A percentile compares a stretch with the other conserved stretches of the same genome.
phyloP scores from a whole-genome alignment of 768 basidiomycete genomes.

The Arthromyces matolae region DNA sequence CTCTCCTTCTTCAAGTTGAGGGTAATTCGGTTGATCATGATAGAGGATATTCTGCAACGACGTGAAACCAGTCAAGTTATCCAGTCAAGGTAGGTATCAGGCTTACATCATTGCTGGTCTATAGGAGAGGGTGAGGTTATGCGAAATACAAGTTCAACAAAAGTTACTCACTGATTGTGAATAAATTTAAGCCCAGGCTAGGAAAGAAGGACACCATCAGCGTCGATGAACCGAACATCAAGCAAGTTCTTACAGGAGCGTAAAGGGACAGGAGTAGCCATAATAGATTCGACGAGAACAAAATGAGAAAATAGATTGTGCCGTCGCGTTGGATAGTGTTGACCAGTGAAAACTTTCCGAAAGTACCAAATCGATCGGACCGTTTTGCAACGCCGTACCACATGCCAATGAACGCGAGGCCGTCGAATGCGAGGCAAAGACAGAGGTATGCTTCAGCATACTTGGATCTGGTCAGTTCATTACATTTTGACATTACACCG shows the following conservation, averaged over 20 bases:
- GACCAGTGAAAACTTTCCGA: not conserved
- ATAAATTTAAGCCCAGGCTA: slow-evolving; percentile 8
- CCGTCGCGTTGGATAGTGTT: slow-evolving; percentile 15
- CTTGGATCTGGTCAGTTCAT: not conserved
- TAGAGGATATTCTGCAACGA: slow-evolving; percentile 11
- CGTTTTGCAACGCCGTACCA: slow-evolving; percentile 2
- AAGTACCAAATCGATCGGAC: not conserved
- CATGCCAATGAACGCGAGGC: slow-evolving; percentile 14
- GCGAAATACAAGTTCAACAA: no score
- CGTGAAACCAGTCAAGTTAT: not conserved
- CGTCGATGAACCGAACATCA: not conserved
- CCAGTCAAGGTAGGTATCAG: no score
- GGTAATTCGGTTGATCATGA: slow-evolving; percentile 20
- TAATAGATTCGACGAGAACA: slow-evolving; percentile 19
- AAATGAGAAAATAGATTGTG: slow-evolving; percentile 17
- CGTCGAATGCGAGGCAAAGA: slow-evolving; percentile 19
- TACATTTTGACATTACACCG: not conserved
- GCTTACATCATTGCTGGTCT: slow-evolving; percentile 11
- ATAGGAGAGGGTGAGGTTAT: no score
- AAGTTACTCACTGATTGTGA: slow-evolving; percentile 12
- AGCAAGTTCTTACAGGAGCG: slow-evolving; percentile 11
- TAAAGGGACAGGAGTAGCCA: slow-evolving; percentile 17
- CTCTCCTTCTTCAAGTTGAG: slow-evolving; percentile 16
- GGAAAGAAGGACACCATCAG: not conserved
- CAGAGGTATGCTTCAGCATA: slow-evolving; percentile 13